A percentile compares a stretch with the other conserved stretches of the same genome.
phyloP scores from a whole-genome alignment of 163 green algal genomes.

The Scenedesmus sp. region DNA sequence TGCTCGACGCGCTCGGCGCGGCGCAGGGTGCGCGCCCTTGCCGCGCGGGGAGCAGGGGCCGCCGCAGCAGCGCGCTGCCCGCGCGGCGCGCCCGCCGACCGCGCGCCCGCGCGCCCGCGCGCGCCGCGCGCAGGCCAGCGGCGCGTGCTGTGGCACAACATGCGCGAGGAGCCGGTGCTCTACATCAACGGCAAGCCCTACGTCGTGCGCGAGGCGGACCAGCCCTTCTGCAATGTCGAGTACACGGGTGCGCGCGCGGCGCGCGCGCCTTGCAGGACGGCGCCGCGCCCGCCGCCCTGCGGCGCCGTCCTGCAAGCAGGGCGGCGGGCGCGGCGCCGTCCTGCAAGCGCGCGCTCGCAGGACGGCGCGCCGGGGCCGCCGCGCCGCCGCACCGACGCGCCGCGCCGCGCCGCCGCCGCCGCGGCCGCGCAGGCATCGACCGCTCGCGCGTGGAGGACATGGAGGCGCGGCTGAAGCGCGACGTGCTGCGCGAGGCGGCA shows the following conservation, averaged over 20 bases:
- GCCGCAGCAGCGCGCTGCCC: no score
- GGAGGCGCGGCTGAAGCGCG: slow-evolving; percentile 89
- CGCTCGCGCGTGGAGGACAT: slow-evolving; percentile 89
- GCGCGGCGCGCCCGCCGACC: no score
- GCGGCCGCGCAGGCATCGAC: slow-evolving; percentile 81
- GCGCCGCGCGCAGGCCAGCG: slow-evolving; percentile 44
- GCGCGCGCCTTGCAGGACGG: no score
- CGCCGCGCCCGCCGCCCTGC: no score
- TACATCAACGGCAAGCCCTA: slow-evolving; percentile 96
- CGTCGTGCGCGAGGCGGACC: slow-evolving; percentile 92
- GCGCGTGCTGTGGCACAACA: slow-evolving; percentile 93
- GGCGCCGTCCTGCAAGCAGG: neutral
- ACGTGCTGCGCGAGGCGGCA: slow-evolving; percentile 79
- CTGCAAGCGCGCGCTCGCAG: neutral
- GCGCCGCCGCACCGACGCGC: neutral
- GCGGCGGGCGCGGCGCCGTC: neutral
- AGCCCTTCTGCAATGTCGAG: slow-evolving; percentile 96
- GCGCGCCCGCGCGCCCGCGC: neutral
- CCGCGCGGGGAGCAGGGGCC: no score
- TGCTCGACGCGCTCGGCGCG: slow-evolving; percentile 81
- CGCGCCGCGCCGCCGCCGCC: no score
- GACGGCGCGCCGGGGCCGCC: no score
- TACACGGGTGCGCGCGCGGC: slow-evolving; percentile 77
- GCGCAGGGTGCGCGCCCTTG: slow-evolving; percentile 14
- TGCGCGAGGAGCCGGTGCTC: slow-evolving; percentile 95